Evolutionary conservation across 768 basidiomycete genomes (phyloP).

Genomic region (Leccinum rimulosum): DNA sequence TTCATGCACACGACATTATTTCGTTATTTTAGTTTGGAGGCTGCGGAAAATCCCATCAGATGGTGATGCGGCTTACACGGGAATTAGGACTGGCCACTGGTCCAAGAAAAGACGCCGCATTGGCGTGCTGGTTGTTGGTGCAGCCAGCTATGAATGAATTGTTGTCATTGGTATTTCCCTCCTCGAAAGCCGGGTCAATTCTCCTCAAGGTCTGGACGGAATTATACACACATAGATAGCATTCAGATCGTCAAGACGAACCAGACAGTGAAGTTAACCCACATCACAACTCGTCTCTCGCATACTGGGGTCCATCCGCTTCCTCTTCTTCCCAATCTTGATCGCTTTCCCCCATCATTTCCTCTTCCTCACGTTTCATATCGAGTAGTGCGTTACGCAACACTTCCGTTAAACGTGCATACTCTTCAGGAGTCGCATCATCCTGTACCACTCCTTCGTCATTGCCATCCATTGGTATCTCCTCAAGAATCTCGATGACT

Average conservation of each 20-base stretch:
- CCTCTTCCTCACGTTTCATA: slow-evolving; percentile 36
- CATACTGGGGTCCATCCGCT: slow-evolving; percentile 30
- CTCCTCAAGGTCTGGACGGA: background rate
- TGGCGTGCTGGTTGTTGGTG: slow-evolving; percentile 16
- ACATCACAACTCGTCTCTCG: slow-evolving; percentile 34
- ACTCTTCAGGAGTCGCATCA: slow-evolving; percentile 37
- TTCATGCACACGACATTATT: slow-evolving; percentile 14
- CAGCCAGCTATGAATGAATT: slow-evolving; percentile 20
- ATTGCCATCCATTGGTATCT: slow-evolving; percentile 35
- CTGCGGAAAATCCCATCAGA: slow-evolving; percentile 9
- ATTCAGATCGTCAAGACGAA: slow-evolving; percentile 17
- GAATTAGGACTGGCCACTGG: slow-evolving; percentile 18
- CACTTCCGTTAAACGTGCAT: slow-evolving; percentile 46
- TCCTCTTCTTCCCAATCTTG: slow-evolving; percentile 30
- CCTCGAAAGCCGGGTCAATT: slow-evolving; percentile 1
- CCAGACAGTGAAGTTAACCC: slow-evolving; percentile 18
- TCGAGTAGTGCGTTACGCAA: slow-evolving; percentile 55
- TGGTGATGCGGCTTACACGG: slow-evolving; percentile 9
- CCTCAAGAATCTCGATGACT: slow-evolving; percentile 46
- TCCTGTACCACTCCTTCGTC: slow-evolving; percentile 22
- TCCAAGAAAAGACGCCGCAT: slow-evolving; percentile 10
- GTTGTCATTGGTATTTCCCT: background rate
- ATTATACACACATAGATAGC: slow-evolving; percentile 5
- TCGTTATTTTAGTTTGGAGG: slow-evolving; percentile 1
- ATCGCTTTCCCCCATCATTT: slow-evolving; percentile 18